Evolutionary conservation across 2,329 filamentous ascomycete species (phyloP).

Genomic region (Tolypocladium cylindrosporum): DNA sequence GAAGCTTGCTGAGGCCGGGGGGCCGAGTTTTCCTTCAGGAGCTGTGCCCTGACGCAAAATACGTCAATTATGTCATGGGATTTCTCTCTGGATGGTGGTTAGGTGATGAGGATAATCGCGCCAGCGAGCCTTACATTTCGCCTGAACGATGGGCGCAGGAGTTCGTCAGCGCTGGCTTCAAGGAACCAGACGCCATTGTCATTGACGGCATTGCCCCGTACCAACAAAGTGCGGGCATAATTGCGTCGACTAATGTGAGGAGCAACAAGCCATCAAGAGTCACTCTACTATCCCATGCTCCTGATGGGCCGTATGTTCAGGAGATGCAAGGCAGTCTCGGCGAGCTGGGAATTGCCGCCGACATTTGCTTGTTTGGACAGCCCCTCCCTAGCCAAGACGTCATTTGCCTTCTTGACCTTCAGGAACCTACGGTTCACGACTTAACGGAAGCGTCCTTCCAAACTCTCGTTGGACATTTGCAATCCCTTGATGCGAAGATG

Average conservation of each 20-base stretch:
- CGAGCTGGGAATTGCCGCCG: not conserved
- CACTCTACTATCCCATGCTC: not conserved
- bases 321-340: not conserved
- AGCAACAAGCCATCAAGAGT: not conserved
- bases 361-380: constrained; percentile 1
- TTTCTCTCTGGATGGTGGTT: constrained; percentile 24
- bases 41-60: constrained; percentile 1
- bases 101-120: constrained; percentile 15
- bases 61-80: constrained; percentile 16
- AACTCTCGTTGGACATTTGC: not conserved
- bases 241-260: not conserved
- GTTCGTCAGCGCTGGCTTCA: constrained; percentile 14
- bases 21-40: not conserved
- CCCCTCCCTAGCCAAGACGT: not conserved
- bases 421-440: not conserved
- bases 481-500: not conserved
- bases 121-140: constrained; percentile 13
- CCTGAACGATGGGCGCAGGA: constrained; percentile 15
- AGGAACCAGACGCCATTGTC: not conserved
- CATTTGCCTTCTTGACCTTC: constrained; percentile 3
- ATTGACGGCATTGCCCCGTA: not conserved
- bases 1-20: not conserved
- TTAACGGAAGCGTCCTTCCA: not conserved
- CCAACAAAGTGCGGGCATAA: not conserved
- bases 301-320: not conserved